phyloP scores from a whole-genome alignment of 2,329 filamentous ascomycete species.

The Bretziella fagacearum region DNA sequence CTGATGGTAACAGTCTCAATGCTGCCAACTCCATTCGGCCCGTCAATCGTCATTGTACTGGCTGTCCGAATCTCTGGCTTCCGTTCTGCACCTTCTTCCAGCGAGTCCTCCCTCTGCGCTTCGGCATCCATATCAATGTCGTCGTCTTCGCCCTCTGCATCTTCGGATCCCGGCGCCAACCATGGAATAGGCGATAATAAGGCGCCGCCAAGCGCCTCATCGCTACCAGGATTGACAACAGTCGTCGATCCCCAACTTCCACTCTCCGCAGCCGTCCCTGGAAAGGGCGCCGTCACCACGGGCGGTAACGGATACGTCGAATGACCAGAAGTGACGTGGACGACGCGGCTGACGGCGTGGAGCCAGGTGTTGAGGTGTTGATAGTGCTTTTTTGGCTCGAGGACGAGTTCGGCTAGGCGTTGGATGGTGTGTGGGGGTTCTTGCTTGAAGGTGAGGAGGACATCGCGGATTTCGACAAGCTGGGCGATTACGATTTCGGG shows the following conservation, averaged over 20 bases:
- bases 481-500: constrained; percentile 48
- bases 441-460: constrained; percentile 50
- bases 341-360: constrained; percentile 75
- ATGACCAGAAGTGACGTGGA: constrained; percentile 71
- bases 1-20: constrained; percentile 69
- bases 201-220: constrained; percentile 79
- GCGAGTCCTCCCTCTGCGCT: constrained; percentile 1
- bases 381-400: constrained; percentile 64
- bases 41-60: constrained; percentile 64
- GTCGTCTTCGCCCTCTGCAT: constrained; percentile 18
- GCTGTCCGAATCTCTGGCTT: constrained; percentile 47
- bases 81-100: constrained; percentile 6
- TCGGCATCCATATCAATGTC: constrained; percentile 9
- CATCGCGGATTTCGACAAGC: constrained; percentile 40
- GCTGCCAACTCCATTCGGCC: constrained; percentile 59
- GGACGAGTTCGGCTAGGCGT: constrained; percentile 71
- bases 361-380: constrained; percentile 68
- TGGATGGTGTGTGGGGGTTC: constrained; percentile 87
- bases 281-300: constrained; percentile 38
- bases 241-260: constrained; percentile 23
- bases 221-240: constrained; percentile 47
- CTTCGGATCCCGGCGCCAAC: constrained; percentile 35
- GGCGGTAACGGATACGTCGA: constrained; percentile 66
- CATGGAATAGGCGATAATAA: constrained; percentile 88
- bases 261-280: constrained; percentile 28